phyloP scores from a whole-genome alignment of 1,284 basidiomycete genomes.

The Blastosporella zonata region DNA sequence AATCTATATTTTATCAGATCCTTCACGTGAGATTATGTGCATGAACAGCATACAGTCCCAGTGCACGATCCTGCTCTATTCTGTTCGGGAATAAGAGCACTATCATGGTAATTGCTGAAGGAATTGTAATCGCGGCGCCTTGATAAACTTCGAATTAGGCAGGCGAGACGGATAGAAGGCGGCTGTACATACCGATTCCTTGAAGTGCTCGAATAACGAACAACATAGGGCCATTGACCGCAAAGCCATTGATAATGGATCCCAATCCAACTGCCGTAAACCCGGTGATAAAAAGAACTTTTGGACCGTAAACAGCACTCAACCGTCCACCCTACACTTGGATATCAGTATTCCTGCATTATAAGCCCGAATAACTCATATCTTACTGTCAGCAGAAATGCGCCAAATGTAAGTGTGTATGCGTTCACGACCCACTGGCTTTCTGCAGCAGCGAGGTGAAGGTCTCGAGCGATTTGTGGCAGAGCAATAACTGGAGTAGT shows the following conservation, averaged over 20 bases:
- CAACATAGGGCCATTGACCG: conserved; percentile 17
- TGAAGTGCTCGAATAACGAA: conserved; percentile 20
- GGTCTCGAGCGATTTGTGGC: conserved; percentile 13
- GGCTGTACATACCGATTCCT: conserved; percentile 15
- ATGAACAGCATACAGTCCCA: conserved; percentile 12
- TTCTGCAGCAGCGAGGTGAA: conserved; percentile 11
- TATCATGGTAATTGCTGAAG: conserved; percentile 19
- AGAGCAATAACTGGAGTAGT: conserved; percentile 19
- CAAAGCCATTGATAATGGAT: conserved; percentile 19
- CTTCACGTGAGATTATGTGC: not conserved
- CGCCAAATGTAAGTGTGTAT: conserved; percentile 19
- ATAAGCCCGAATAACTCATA: not conserved
- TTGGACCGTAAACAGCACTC: conserved; percentile 17
- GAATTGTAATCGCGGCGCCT: conserved; percentile 21
- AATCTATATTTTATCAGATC: conserved; percentile 7
- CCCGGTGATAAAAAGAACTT: conserved; percentile 17
- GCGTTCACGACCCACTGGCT: conserved; percentile 20
- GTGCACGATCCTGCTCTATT: conserved; percentile 18
- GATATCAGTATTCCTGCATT: not conserved
- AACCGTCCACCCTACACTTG: conserved; percentile 16
- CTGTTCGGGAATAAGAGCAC: conserved; percentile 14
- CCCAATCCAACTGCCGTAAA: conserved; percentile 15
- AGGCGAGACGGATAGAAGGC: not conserved
- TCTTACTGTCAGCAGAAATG: conserved; percentile 18
- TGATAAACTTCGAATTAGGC: not conserved